Evolutionary conservation across 2,329 filamentous ascomycete species (phyloP), one percentile per base, ranked within the genome.

Genomic region (Penicillium expansum): DNA sequence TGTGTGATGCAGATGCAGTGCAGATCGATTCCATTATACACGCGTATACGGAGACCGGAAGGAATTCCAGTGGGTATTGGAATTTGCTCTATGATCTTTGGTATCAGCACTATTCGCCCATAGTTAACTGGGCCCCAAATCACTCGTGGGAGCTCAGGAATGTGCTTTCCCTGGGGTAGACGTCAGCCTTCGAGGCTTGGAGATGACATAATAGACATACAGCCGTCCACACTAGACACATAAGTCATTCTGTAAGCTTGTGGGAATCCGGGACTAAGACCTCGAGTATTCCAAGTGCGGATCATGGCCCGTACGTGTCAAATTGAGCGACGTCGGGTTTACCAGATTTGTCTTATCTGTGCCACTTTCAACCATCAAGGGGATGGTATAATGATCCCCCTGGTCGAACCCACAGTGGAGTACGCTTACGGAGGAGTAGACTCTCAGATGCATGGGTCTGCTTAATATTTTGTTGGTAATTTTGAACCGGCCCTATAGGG

Each of bases 391-490:
- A 39, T 49, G 32, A 32, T 49, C 52, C 52, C 56, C 58, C 57
- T 52, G 59, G 52, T 55, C 42, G 24, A 62, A 56, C 14, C 64
- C 64, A 66, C 64, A 60, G 64, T 65, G 64, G 64, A 64, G 58
- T 52, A 60, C 47, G 60, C 61, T 60, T 60, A n/a, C n/a, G n/a
- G n/a, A n/a, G n/a, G n/a, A 43, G 61, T 56, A 56, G 51, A 55
- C 52, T 54, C 55, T 60, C 41, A 58, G 32, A 58, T 51, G 53
- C 50, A 59, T 60, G 55, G 56, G 27, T 30, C 44, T 30, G 47
- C 35, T 14, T 53, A 39, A 56, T 62, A 59, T 55, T 62, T 57
- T 49, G 29, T 55, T 56, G 39, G 55, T 62, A 59, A 51, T 62
- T 56, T 53, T 38, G 33, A 33, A 38, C 18, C 22, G 33, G 27